A percentile compares a stretch with the other conserved stretches of the same genome.
These are phyloP conservation scores for Mychonastes homosphaera DNA, from an alignment of 139 green algal genomes.

Conservation along the genomic window DNA sequence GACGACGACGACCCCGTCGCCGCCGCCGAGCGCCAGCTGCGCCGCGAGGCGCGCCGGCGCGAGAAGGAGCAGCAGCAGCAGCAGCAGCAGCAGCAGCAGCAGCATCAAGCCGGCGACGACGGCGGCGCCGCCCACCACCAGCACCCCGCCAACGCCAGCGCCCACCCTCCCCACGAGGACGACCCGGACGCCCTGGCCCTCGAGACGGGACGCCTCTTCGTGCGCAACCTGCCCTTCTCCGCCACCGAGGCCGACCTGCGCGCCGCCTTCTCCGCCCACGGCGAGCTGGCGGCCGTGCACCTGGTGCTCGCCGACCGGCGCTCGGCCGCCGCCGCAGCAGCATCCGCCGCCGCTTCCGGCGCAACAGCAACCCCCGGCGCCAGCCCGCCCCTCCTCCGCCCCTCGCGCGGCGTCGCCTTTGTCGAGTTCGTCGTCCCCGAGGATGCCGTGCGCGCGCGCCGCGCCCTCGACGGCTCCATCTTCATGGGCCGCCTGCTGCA, in stretches of 20 bases:
- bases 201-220: conserved; percentile 78
- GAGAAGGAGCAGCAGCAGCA: not conserved
- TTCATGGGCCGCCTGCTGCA: conserved; percentile 89
- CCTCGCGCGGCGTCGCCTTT: conserved; percentile 81
- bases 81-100: not conserved
- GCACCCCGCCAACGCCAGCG: conserved; percentile 1
- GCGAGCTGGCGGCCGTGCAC: conserved; percentile 76
- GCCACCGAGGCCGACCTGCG: conserved; percentile 77
- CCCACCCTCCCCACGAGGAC: too few species aligned
- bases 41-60: not conserved
- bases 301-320: too few species aligned
- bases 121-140: not conserved
- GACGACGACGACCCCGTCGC: conserved; percentile 1
- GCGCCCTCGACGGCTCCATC: conserved; percentile 54
- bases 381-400: too few species aligned
- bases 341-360: too few species aligned
- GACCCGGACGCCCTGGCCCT: conserved; percentile 25
- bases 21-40: conserved; percentile 10
- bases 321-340: too few species aligned
- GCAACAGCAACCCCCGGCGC: too few species aligned
- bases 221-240: conserved; percentile 87
- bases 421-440: conserved; percentile 67
- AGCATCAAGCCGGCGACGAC: not conserved
- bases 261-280: conserved; percentile 60
- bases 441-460: conserved; percentile 52